Conservation (phyloP, 108 stramenopile species). For the Cyclotella choctawhatcheeana region DNA sequence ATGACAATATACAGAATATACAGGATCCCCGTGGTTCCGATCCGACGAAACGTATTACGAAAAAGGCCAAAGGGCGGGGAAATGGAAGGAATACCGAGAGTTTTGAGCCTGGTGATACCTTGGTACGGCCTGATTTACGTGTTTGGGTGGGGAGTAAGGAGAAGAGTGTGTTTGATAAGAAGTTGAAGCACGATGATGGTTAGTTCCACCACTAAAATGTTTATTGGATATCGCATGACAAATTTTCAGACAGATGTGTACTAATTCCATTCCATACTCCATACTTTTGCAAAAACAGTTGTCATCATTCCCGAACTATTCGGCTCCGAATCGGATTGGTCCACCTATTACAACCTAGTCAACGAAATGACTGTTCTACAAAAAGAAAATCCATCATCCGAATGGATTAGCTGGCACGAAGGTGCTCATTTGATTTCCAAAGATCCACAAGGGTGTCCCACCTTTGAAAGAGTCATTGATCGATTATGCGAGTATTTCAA, state of each 20-base stretch:
- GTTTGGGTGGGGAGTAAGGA: conserved; percentile 52
- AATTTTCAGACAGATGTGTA: too few species aligned
- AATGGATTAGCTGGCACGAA: conserved; percentile 88
- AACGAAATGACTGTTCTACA: conserved; percentile 75
- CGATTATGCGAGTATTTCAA: conserved; percentile 78
- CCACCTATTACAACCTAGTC: conserved; percentile 76
- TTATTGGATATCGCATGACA: too few species aligned
- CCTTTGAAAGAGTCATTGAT: conserved; percentile 67
- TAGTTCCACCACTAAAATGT: too few species aligned
- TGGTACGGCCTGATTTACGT: conserved; percentile 77
- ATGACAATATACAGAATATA: conserved; percentile 30
- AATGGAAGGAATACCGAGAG: conserved; percentile 69
- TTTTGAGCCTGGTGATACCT: conserved; percentile 77
- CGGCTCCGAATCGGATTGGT: conserved; percentile 75
- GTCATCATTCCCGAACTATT: conserved; percentile 91
- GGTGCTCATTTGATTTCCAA: conserved; percentile 84
- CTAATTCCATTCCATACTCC: too few species aligned
- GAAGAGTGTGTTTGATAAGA: conserved; percentile 24
- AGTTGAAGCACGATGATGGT: conserved; percentile 82
- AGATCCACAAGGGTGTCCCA: conserved; percentile 65
- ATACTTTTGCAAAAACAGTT: too few species aligned
- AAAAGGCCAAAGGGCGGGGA: conserved; percentile 52
- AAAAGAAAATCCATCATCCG: conserved; percentile 34
- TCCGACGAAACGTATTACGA: conserved; percentile 60
- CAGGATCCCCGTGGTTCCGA: conserved; percentile 59